These are phyloP conservation scores for Limnomonas spitsbergensis DNA, from an alignment of 139 green algal genomes.

Conservation along the genomic window DNA sequence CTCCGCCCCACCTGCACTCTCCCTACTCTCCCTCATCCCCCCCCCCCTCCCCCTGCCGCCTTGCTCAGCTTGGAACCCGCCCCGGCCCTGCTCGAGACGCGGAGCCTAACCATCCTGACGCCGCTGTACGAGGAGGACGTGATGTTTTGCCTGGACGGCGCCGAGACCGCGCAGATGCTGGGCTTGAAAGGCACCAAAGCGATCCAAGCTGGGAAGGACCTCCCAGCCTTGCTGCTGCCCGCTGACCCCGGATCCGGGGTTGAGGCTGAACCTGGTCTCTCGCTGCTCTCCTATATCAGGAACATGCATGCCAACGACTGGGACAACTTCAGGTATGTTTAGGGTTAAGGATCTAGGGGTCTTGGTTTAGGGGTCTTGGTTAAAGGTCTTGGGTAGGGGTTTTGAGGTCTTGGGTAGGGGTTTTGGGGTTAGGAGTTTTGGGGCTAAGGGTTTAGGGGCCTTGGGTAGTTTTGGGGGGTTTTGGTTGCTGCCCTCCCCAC, in stretches of 20 bases:
- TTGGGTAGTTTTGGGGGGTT: too few species aligned
- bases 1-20: too few species aligned
- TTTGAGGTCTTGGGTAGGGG: too few species aligned
- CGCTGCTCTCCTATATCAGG: constrained; percentile 35
- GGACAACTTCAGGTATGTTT: constrained; percentile 32
- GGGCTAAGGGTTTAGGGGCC: too few species aligned
- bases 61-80: neutral
- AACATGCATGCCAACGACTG: constrained; percentile 21
- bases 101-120: constrained; percentile 48
- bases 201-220: neutral
- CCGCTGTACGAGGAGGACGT: constrained; percentile 73
- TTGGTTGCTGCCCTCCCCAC: too few species aligned
- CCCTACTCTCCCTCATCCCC: too few species aligned
- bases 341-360: too few species aligned
- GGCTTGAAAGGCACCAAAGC: neutral
- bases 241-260: too few species aligned
- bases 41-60: too few species aligned
- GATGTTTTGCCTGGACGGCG: constrained; percentile 56
- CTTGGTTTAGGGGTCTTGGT: too few species aligned
- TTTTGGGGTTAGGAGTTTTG: too few species aligned
- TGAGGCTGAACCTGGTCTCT: constrained; percentile 33
- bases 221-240: constrained; percentile 28
- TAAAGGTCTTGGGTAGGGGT: too few species aligned
- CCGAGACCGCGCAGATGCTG: neutral
- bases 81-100: constrained; percentile 2